These are phyloP conservation scores for Protomyces pachydermus DNA, from an alignment of 1,139 yeast species.

Conservation along the genomic window DNA sequence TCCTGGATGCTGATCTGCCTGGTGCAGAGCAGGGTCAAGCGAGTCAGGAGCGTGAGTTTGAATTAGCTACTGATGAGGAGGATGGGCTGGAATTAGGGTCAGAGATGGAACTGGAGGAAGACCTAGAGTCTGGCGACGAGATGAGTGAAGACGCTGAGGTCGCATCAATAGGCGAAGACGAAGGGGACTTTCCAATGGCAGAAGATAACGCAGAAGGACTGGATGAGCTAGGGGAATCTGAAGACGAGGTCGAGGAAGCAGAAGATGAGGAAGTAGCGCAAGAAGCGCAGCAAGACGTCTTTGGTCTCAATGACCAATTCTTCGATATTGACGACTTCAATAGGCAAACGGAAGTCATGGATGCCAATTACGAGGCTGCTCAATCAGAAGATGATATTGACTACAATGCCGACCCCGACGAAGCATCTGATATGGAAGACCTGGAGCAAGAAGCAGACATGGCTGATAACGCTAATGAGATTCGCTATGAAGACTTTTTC, in stretches of 20 bases:
- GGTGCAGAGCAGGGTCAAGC: constrained; percentile 8
- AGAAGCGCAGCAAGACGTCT: constrained; percentile 45
- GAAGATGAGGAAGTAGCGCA: not conserved
- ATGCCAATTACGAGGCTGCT: constrained; percentile 17
- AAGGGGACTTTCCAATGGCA: constrained; percentile 2
- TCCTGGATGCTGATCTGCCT: constrained; percentile 40
- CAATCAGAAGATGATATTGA: constrained; percentile 27
- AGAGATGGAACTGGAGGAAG: constrained; percentile 34
- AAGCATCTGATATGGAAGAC: constrained; percentile 31
- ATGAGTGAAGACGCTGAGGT: constrained; percentile 35
- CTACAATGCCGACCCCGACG: constrained; percentile 28
- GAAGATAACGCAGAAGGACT: not conserved
- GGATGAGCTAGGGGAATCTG: constrained; percentile 29
- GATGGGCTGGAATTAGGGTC: constrained; percentile 35
- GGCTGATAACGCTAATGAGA: constrained; percentile 36
- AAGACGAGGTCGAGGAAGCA: constrained; percentile 29
- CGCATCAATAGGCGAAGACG: constrained; percentile 35
- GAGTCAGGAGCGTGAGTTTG: constrained; percentile 23
- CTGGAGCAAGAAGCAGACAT: constrained; percentile 31
- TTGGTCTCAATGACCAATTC: constrained; percentile 76
- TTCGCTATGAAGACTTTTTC: constrained; percentile 43
- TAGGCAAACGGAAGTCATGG: constrained; percentile 60
- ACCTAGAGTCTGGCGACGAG: constrained; percentile 33
- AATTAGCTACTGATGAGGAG: constrained; percentile 35
- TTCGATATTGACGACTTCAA: constrained; percentile 83